These are phyloP conservation scores for Cladosporium sp. DNA, from an alignment of 2,329 filamentous ascomycete genomes.

Conservation along the genomic window DNA sequence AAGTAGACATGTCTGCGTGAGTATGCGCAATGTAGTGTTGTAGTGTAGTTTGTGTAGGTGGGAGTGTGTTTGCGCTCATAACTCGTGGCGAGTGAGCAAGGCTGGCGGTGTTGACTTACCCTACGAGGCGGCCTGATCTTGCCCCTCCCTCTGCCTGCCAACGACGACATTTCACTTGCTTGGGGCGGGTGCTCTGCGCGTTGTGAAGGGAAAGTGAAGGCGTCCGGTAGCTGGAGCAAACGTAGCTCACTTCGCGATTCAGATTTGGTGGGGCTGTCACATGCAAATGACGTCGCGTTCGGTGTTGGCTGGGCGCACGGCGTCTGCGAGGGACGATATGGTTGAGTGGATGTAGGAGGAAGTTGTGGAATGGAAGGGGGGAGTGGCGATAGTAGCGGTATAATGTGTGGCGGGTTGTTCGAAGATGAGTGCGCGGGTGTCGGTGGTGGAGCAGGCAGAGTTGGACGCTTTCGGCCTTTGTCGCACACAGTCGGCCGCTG, in stretches of 20 bases:
- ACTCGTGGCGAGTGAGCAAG: constrained; percentile 5
- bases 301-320: not conserved
- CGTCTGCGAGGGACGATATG: not conserved
- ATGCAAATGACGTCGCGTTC: constrained; percentile 11
- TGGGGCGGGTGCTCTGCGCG: not conserved
- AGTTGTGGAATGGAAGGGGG: not conserved
- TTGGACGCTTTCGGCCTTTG: not conserved
- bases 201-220: not conserved
- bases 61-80: not conserved
- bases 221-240: constrained; percentile 5
- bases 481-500: not conserved
- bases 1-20: not conserved
- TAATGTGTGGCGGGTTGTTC: not conserved
- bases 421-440: not conserved
- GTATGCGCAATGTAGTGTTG: not conserved
- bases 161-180: constrained; percentile 37
- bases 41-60: not conserved
- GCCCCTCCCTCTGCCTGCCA: constrained; percentile 56
- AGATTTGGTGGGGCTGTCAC: constrained; percentile 18
- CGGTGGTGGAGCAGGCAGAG: not conserved
- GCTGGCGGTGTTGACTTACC: constrained; percentile 51
- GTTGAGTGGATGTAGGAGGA: not conserved
- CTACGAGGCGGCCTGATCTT: constrained; percentile 69
- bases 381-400: not conserved
- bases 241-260: constrained; percentile 5